phyloP scores from a whole-genome alignment of 371 early-diverging fungal genomes.

The Aphelidium insulamus region DNA sequence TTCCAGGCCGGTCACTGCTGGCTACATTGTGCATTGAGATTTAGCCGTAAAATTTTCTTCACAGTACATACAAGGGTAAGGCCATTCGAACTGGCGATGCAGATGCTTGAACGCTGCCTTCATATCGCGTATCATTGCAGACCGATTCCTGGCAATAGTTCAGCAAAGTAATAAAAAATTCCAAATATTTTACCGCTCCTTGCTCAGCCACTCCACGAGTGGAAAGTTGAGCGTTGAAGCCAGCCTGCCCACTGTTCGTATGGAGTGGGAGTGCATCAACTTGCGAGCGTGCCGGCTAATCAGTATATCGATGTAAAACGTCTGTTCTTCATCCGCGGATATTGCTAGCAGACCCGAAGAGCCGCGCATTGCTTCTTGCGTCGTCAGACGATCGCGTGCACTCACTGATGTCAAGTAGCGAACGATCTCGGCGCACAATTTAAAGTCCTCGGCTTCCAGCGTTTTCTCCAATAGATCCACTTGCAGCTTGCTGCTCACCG shows the following conservation, averaged over 20 bases:
- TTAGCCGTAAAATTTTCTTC: too few species aligned
- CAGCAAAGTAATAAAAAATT: neutral
- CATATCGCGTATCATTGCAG: constrained; percentile 7
- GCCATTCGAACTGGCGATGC: constrained; percentile 13
- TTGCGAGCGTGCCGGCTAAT: constrained; percentile 10
- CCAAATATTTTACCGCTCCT: constrained; percentile 8
- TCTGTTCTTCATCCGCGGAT: too few species aligned
- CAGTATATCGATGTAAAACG: constrained; percentile 11
- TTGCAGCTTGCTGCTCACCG: constrained; percentile 34
- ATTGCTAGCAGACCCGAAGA: too few species aligned
- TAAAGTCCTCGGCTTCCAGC: constrained; percentile 47
- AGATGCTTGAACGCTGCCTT: constrained; percentile 4
- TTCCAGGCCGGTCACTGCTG: too few species aligned
- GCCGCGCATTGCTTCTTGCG: too few species aligned
- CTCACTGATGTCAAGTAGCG: constrained; percentile 7
- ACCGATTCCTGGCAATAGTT: constrained; percentile 3
- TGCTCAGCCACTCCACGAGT: constrained; percentile 7
- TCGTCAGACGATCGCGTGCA: too few species aligned
- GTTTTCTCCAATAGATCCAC: constrained; percentile 35
- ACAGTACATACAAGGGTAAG: constrained; percentile 8
- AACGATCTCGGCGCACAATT: constrained; percentile 11
- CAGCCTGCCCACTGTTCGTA: constrained; percentile 8
- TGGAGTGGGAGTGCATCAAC: constrained; percentile 5
- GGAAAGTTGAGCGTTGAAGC: constrained; percentile 8
- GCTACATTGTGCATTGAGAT: too few species aligned